A percentile compares a stretch with the other conserved stretches of the same genome.
Evolutionary conservation across 2,329 filamentous ascomycete species (phyloP).

Genomic region (Cryphonectria naterciae): DNA sequence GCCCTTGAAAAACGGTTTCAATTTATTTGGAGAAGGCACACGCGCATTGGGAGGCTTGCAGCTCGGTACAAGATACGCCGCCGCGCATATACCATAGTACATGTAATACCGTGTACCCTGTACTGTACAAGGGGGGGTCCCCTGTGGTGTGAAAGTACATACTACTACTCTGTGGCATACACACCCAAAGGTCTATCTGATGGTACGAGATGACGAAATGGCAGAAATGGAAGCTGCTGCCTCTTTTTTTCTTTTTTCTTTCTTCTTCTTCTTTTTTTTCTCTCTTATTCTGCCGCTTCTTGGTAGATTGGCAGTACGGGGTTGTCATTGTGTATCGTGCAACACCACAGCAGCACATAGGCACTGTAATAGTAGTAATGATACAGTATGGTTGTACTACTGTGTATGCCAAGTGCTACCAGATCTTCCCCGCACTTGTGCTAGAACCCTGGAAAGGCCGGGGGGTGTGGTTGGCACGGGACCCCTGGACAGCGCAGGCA

Average conservation of each 20-base stretch:
- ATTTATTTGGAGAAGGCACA: not conserved
- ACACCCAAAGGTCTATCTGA: not conserved
- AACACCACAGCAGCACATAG: not conserved
- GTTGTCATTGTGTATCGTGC: not conserved
- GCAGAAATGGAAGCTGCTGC: not conserved
- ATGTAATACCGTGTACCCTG: not conserved
- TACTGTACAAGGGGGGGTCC: not conserved
- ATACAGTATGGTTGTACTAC: not conserved
- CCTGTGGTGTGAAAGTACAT: not conserved
- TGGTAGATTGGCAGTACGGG: not conserved
- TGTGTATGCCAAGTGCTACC: not conserved
- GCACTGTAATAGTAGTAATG: not conserved
- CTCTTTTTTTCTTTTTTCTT: not conserved
- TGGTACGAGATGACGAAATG: not conserved
- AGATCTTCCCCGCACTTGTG: not conserved
- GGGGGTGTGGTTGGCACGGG: too few species aligned
- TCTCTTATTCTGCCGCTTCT: not conserved
- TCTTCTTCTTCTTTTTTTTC: not conserved
- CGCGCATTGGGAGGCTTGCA: conserved; percentile 3
- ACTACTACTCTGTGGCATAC: not conserved
- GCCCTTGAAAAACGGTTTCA: not conserved
- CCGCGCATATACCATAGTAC: not conserved
- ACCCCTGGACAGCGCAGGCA: not conserved
- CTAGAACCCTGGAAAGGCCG: not conserved
- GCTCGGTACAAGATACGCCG: conserved; percentile 11